A percentile compares a stretch with the other conserved stretches of the same genome.
phyloP scores from a whole-genome alignment of 2,329 filamentous ascomycete species.

The Coccinonectria pachysandricola region DNA sequence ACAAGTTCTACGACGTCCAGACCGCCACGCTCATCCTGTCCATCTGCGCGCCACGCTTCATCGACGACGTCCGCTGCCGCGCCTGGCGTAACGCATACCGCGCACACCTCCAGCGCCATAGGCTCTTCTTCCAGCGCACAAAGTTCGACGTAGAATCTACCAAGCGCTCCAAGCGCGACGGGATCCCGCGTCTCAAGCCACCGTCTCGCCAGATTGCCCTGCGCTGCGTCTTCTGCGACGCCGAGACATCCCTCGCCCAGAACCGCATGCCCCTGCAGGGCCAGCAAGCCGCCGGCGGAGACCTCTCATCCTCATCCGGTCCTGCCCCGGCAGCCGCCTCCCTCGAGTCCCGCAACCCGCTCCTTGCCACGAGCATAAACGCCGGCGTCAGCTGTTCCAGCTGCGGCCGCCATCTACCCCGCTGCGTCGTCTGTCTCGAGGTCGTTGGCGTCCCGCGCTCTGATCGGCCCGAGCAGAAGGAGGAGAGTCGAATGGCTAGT shows the following conservation, averaged over 20 bases:
- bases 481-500: slow-evolving; percentile 40
- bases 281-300: slow-evolving; percentile 5
- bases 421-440: slow-evolving; percentile 58
- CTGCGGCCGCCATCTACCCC: slow-evolving; percentile 55
- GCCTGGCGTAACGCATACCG: slow-evolving; percentile 66
- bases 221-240: slow-evolving; percentile 67
- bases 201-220: slow-evolving; percentile 62
- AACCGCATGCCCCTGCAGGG: slow-evolving; percentile 14
- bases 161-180: slow-evolving; percentile 55
- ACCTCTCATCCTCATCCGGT: slow-evolving; percentile 14
- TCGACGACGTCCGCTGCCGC: slow-evolving; percentile 64
- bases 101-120: slow-evolving; percentile 62
- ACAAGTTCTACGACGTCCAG: slow-evolving; percentile 68
- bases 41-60: slow-evolving; percentile 64
- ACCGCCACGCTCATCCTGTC: slow-evolving; percentile 67
- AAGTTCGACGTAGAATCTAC: slow-evolving; percentile 72
- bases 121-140: slow-evolving; percentile 61
- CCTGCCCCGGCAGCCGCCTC: slow-evolving; percentile 15
- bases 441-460: slow-evolving; percentile 54
- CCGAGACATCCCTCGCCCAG: slow-evolving; percentile 42
- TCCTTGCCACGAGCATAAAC: slow-evolving; percentile 46
- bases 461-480: slow-evolving; percentile 42
- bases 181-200: slow-evolving; percentile 31
- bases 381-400: slow-evolving; percentile 55
- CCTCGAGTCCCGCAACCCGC: slow-evolving; percentile 39